A percentile compares a stretch with the other conserved stretches of the same genome.
Evolutionary conservation across 768 basidiomycete species (phyloP).

Genomic region (Leccinellum albellum): DNA sequence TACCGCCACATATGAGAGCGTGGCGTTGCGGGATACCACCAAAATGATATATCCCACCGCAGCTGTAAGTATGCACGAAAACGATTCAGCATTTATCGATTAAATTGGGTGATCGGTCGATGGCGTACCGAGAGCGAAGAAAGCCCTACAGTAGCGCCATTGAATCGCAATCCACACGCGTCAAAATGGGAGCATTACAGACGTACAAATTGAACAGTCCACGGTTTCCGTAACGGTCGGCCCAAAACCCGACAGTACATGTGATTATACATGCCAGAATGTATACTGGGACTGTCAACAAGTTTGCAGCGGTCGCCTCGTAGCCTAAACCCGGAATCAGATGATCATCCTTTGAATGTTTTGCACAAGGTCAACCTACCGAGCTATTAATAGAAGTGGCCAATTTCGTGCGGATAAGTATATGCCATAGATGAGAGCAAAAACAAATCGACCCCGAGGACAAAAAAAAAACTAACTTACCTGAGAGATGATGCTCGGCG

Average conservation of each 20-base stretch:
- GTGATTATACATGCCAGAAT: slow-evolving; percentile 64
- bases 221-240: slow-evolving; percentile 58
- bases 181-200: neutral
- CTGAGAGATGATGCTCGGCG: slow-evolving; percentile 74
- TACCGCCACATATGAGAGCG: slow-evolving; percentile 68
- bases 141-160: slow-evolving; percentile 13
- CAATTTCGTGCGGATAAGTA: neutral
- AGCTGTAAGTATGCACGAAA: slow-evolving; percentile 30
- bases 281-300: slow-evolving; percentile 77
- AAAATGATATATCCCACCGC: slow-evolving; percentile 69
- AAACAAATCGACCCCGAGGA: neutral
- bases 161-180: neutral
- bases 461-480: slow-evolving; percentile 31
- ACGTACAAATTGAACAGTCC: slow-evolving; percentile 63
- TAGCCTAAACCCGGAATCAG: slow-evolving; percentile 40
- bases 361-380: slow-evolving; percentile 28
- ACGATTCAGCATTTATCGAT: neutral
- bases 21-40: slow-evolving; percentile 54
- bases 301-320: slow-evolving; percentile 65
- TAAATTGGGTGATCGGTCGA: neutral
- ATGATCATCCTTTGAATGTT: neutral
- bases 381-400: slow-evolving; percentile 28
- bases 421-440: neutral
- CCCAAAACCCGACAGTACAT: slow-evolving; percentile 56
- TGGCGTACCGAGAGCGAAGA: slow-evolving; percentile 25